Conservation (phyloP, 2,329 filamentous ascomycete genomes). For the Neofusicoccum kwambonambiense region DNA sequence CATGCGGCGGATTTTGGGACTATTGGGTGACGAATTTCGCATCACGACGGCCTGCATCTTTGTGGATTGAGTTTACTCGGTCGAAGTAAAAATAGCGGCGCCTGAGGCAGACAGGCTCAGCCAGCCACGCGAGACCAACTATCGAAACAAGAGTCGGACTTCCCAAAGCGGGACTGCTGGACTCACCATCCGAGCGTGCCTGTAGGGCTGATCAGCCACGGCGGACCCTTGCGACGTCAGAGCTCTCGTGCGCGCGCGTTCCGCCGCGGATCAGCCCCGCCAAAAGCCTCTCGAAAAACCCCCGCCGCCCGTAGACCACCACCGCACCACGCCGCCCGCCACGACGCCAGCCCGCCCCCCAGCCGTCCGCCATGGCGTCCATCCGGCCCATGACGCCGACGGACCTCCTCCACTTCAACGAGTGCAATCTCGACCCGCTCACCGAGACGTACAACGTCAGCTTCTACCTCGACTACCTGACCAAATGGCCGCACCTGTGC, state of each 20-base stretch:
- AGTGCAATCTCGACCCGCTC: constrained; percentile 91
- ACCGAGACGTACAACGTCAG: constrained; percentile 97
- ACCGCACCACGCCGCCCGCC: constrained; percentile 1
- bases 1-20: too few species aligned
- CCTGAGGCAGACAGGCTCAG: too few species aligned
- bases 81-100: not conserved
- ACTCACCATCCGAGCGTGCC: too few species aligned
- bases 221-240: constrained; percentile 3
- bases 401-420: constrained; percentile 86
- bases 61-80: not conserved
- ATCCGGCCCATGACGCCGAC: constrained; percentile 62
- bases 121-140: too few species aligned
- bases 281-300: constrained; percentile 21
- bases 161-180: too few species aligned
- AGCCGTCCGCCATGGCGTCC: constrained; percentile 5
- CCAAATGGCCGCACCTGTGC: constrained; percentile 93
- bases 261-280: not conserved
- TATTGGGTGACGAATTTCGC: too few species aligned
- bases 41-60: not conserved
- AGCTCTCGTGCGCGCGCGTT: not conserved
- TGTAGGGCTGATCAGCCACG: not conserved
- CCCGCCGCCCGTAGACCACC: constrained; percentile 6
- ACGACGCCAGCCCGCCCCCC: not conserved
- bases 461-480: constrained; percentile 95
- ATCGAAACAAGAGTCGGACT: too few species aligned